phyloP scores from a whole-genome alignment of 768 basidiomycete genomes.

The Coprinopsis cinerea region DNA sequence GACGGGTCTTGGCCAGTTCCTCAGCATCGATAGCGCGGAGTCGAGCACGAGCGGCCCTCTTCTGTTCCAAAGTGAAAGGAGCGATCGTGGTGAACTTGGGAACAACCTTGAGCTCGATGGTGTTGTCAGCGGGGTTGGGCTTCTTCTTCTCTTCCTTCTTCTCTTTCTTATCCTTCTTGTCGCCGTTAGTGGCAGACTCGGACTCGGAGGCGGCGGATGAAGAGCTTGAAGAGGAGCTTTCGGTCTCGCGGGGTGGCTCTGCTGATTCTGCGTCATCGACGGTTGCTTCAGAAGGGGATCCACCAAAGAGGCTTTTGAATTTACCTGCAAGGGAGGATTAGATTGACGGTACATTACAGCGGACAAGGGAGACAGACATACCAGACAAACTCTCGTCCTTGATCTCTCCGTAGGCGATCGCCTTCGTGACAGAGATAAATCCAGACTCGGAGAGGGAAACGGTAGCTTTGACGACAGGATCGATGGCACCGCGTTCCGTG shows the following conservation, averaged over 20 bases:
- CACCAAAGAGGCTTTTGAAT: conserved; percentile 83
- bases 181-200: conserved; percentile 32
- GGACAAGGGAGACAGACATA: conserved; percentile 23
- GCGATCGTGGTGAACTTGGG: conserved; percentile 59
- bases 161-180: conserved; percentile 25
- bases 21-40: conserved; percentile 72
- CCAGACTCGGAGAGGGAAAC: conserved; percentile 82
- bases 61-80: conserved; percentile 75
- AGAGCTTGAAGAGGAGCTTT: conserved; percentile 27
- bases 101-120: conserved; percentile 62
- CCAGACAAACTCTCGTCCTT: conserved; percentile 77
- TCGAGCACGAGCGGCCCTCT: conserved; percentile 68
- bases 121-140: conserved; percentile 44
- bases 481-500: conserved; percentile 72
- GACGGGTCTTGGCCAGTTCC: conserved; percentile 69
- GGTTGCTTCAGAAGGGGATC: conserved; percentile 38
- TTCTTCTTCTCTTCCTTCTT: conserved; percentile 33
- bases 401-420: conserved; percentile 72
- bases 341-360: background rate
- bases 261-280: conserved; percentile 36
- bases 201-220: conserved; percentile 27
- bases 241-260: conserved; percentile 40
- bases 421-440: conserved; percentile 75
- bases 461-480: conserved; percentile 84
- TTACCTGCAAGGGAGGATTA: conserved; percentile 44